Percentiles rank a stretch among this genome's conserved stretches.
Conservation (phyloP, 805 yeast species). For the Monosporozyma aerobia region DNA sequence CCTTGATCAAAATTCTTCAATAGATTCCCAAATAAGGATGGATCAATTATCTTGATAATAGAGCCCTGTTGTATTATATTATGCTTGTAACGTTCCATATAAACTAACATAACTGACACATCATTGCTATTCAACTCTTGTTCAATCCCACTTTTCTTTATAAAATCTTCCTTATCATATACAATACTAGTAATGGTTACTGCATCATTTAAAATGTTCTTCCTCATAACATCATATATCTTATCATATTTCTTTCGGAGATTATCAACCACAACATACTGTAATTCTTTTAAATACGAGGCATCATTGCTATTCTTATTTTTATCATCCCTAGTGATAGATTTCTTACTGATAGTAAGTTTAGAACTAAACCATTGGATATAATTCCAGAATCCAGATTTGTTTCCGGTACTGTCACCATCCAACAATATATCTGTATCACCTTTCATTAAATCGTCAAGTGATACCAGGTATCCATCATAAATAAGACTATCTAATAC, state of each 20-base stretch:
- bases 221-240: slow-evolving; percentile 7
- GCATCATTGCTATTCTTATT: background rate
- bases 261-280: slow-evolving; percentile 10
- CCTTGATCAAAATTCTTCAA: slow-evolving; percentile 8
- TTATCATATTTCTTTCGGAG: slow-evolving; percentile 9
- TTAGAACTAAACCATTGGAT: slow-evolving; percentile 13
- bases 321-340: slow-evolving; percentile 12
- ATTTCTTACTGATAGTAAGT: background rate
- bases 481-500: slow-evolving; percentile 29
- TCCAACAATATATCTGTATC: slow-evolving; percentile 1
- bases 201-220: slow-evolving; percentile 12
- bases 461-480: slow-evolving; percentile 24
- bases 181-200: slow-evolving; percentile 19
- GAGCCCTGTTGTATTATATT: slow-evolving; percentile 9
- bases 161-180: slow-evolving; percentile 14
- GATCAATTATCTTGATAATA: slow-evolving; percentile 16
- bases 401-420: background rate
- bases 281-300: slow-evolving; percentile 14
- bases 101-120: slow-evolving; percentile 12
- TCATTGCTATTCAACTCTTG: slow-evolving; percentile 4
- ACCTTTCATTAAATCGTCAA: slow-evolving; percentile 17
- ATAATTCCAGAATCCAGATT: background rate
- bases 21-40: slow-evolving; percentile 11
- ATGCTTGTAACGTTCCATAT: slow-evolving; percentile 12
- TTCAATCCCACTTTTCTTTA: slow-evolving; percentile 6